Percentiles rank a stretch among this genome's conserved stretches.
These are phyloP conservation scores for Austroboletus novae-zelandiae DNA, from an alignment of 1,284 basidiomycete genomes.

Conservation along the genomic window DNA sequence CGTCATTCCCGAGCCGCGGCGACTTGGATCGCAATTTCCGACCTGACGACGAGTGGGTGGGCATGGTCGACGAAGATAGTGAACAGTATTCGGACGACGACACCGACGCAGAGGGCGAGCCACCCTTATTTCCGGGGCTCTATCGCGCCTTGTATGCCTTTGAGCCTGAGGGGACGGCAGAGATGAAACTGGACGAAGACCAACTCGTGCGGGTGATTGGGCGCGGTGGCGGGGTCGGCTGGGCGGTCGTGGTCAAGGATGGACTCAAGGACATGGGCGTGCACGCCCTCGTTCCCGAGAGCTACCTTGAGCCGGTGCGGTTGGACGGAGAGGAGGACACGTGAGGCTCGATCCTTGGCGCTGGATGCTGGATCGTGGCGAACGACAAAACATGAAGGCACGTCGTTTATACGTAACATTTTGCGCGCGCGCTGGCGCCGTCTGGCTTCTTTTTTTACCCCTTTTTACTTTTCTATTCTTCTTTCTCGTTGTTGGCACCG, in stretches of 20 bases:
- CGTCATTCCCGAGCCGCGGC: slow-evolving; percentile 38
- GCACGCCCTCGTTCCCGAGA: slow-evolving; percentile 67
- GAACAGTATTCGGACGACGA: slow-evolving; percentile 27
- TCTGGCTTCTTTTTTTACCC: not conserved
- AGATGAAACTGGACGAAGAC: slow-evolving; percentile 72
- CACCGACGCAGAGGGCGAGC: slow-evolving; percentile 36
- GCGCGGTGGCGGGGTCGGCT: slow-evolving; percentile 69
- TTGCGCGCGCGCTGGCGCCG: not conserved
- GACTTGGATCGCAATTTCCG: slow-evolving; percentile 53
- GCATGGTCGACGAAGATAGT: slow-evolving; percentile 17
- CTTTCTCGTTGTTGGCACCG: not conserved
- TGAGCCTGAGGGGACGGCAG: slow-evolving; percentile 68
- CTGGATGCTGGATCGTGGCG: not conserved
- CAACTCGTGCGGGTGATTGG: slow-evolving; percentile 67
- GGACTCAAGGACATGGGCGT: slow-evolving; percentile 37
- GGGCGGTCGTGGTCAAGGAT: slow-evolving; percentile 60
- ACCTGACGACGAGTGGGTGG: slow-evolving; percentile 34
- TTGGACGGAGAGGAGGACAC: slow-evolving; percentile 33
- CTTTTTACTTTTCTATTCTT: not conserved
- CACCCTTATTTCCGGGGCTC: slow-evolving; percentile 55
- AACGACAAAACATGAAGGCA: not conserved
- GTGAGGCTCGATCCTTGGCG: not conserved
- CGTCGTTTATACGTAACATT: not conserved
- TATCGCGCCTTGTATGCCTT: slow-evolving; percentile 74
- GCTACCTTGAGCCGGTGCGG: slow-evolving; percentile 56